Evolutionary conservation across 2,329 filamentous ascomycete genomes (phyloP).

Genomic region (Talaromyces sp.): DNA sequence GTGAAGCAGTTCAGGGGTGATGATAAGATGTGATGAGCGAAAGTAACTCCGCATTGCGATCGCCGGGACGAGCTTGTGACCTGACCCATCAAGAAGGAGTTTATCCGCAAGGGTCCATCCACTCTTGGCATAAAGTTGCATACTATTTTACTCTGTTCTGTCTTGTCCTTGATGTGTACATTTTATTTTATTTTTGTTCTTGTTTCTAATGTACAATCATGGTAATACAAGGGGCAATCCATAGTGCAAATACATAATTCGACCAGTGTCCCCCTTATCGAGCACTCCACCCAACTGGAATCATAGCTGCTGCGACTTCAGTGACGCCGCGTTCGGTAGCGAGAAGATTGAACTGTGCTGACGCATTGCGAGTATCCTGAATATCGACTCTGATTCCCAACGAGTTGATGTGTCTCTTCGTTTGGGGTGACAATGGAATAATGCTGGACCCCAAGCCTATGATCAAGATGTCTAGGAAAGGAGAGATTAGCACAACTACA

Average conservation of each 20-base stretch:
- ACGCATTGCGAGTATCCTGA: constrained; percentile 87
- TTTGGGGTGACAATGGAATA: constrained; percentile 68
- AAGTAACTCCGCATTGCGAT: not conserved
- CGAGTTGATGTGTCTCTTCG: constrained; percentile 64
- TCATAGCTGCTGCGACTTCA: constrained; percentile 79
- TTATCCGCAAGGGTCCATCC: not conserved
- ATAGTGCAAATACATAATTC: not conserved
- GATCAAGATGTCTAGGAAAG: constrained; percentile 68
- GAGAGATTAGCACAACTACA: not conserved
- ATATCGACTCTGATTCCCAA: constrained; percentile 83
- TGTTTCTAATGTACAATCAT: not conserved
- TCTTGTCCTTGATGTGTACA: too few species aligned
- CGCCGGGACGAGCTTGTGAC: not conserved
- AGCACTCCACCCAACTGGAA: constrained; percentile 76
- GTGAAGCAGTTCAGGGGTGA: not conserved
- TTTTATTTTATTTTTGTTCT: not conserved
- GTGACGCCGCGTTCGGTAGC: constrained; percentile 87
- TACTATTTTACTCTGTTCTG: not conserved
- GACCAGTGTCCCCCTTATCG: constrained; percentile 2
- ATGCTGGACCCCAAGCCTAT: constrained; percentile 78
- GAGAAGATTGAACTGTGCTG: constrained; percentile 88
- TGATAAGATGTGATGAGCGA: not conserved
- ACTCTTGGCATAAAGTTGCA: not conserved
- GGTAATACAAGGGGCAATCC: not conserved
- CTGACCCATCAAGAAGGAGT: not conserved